These are phyloP conservation scores for Pythium plurisporium DNA, from an alignment of 352 stramenopile genomes.

Conservation along the genomic window DNA sequence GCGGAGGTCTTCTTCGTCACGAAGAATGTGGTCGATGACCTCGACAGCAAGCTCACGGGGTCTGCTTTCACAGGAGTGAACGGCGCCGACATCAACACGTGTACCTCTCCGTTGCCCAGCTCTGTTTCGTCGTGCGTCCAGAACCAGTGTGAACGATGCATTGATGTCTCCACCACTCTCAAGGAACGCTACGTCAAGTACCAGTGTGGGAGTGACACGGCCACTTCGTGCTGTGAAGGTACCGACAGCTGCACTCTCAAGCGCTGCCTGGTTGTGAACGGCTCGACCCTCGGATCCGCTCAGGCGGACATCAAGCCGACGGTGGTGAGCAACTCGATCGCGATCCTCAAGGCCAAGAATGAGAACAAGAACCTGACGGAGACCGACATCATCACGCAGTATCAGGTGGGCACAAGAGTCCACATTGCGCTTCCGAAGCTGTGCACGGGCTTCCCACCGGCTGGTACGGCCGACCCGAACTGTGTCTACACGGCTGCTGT, in stretches of 20 bases:
- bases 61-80: neutral
- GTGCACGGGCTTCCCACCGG: conserved; percentile 2
- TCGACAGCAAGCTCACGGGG: neutral
- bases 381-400: neutral
- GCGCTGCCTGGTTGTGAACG: conserved; percentile 17
- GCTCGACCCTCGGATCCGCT: conserved; percentile 2
- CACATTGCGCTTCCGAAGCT: neutral
- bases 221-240: neutral
- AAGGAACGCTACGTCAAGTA: conserved; percentile 20
- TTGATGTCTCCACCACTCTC: conserved; percentile 5
- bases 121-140: neutral
- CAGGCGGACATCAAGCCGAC: neutral
- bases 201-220: conserved; percentile 3
- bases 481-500: conserved; percentile 10
- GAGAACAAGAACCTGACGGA: neutral
- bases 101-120: neutral
- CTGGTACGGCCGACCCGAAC: neutral
- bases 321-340: neutral
- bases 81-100: neutral
- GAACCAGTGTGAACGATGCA: conserved; percentile 8
- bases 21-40: neutral
- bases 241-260: conserved; percentile 6
- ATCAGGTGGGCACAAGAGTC: neutral
- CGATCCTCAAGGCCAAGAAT: neutral
- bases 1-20: neutral